Percentiles rank a stretch among this genome's conserved stretches.
These are phyloP conservation scores for Papiliotrema nemorosa DNA, from an alignment of 1,284 basidiomycete species.

Conservation along the genomic window DNA sequence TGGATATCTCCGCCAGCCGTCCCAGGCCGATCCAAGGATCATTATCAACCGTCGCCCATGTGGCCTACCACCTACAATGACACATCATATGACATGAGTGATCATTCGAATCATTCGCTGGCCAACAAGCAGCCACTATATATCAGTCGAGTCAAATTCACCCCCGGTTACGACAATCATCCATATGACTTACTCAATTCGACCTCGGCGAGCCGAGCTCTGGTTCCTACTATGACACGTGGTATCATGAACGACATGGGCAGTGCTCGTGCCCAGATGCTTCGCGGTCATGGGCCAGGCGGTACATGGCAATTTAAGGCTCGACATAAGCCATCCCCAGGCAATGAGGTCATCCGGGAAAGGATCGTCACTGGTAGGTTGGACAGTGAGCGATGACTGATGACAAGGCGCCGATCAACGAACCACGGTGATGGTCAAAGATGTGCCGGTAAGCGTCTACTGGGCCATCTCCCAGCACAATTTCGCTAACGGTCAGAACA, in stretches of 20 bases:
- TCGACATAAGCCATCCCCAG: conserved; percentile 30
- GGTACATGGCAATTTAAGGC: conserved; percentile 17
- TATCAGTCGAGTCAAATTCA: background rate
- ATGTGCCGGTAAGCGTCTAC: conserved; percentile 42
- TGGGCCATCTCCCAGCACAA: background rate
- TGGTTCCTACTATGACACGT: conserved; percentile 24
- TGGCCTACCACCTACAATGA: too few species aligned
- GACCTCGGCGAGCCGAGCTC: conserved; percentile 6
- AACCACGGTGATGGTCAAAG: conserved; percentile 50
- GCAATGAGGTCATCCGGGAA: conserved; percentile 39
- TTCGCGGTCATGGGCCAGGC: conserved; percentile 23
- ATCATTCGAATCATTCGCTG: too few species aligned
- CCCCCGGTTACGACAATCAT: background rate
- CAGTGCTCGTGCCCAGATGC: too few species aligned
- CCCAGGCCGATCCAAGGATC: too few species aligned
- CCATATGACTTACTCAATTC: too few species aligned
- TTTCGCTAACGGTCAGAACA: conserved; percentile 36
- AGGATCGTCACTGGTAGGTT: conserved; percentile 33
- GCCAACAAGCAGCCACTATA: background rate
- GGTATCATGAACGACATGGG: conserved; percentile 29
- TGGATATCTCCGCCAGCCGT: too few species aligned
- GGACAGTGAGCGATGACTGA: conserved; percentile 4
- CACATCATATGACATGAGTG: too few species aligned
- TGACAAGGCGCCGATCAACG: conserved; percentile 35
- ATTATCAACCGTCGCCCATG: too few species aligned